phyloP scores from a whole-genome alignment of 495 filamentous ascomycete species.

The Xanthoparmelia taractica region DNA sequence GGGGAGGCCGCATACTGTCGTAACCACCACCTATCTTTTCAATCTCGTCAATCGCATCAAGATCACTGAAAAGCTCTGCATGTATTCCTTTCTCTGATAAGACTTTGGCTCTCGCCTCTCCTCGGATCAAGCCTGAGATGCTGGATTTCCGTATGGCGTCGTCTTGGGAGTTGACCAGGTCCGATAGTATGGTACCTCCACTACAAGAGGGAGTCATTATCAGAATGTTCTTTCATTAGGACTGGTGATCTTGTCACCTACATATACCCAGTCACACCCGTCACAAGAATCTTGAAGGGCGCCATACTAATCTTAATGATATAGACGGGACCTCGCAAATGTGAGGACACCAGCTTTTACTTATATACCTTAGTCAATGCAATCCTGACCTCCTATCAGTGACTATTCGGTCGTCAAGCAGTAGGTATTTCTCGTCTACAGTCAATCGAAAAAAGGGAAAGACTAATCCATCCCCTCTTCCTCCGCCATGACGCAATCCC shows the following conservation, averaged over 20 bases:
- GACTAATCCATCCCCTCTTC: not conserved
- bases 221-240: not conserved
- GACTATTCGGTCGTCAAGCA: too few species aligned
- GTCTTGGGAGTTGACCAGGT: not conserved
- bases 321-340: too few species aligned
- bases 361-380: too few species aligned
- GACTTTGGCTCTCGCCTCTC: constrained; percentile 10
- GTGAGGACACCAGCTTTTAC: too few species aligned
- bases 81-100: constrained; percentile 9
- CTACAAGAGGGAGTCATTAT: not conserved
- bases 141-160: not conserved
- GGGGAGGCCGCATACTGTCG: constrained; percentile 1
- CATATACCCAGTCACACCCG: constrained; percentile 1
- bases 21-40: constrained; percentile 10
- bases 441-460: too few species aligned
- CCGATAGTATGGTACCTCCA: constrained; percentile 12
- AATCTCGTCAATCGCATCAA: constrained; percentile 10
- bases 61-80: constrained; percentile 8
- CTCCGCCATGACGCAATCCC: not conserved
- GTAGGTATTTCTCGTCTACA: too few species aligned
- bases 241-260: not conserved
- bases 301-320: not conserved
- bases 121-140: constrained; percentile 13
- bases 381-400: too few species aligned
- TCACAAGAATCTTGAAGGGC: not conserved